Evolutionary conservation across 345 rosid genomes (phyloP), one percentile per base, ranked within the genome.

Genomic region (Sisymbrium irio): DNA sequence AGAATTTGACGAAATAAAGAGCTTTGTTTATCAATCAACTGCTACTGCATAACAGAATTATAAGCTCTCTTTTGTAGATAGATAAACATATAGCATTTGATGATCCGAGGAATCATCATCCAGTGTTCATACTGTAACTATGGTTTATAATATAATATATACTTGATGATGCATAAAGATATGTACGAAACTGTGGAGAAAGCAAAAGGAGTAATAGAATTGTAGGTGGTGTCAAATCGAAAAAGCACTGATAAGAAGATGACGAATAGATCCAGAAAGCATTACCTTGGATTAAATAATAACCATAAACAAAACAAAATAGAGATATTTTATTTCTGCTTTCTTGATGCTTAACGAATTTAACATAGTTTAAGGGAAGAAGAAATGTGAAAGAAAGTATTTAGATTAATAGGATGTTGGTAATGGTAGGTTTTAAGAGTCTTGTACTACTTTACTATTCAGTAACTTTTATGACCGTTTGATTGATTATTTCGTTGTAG

Each of bases 141-240:
- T 49, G 25, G 28, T 58, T 9, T 35, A 20, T 33, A 13, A 22
- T 22, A 22, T 22, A 22, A 22, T 22, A 17, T 7, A 54, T 15
- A 19, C 46, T 62, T 41, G 54, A 30, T 7, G 62, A 10, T 64
- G 51, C 44, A 53, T 19, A 32, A 12, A 36, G 6, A 58, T 14
- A 20, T 61, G 9, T 30, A 57, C 28, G 25, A 33, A 47, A 58
- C 30, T 55, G 55, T 55, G 51, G 33, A 64, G 76, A 64, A 77
- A 77, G 76, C 75, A 70, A 70, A 77, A 70, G 67, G 46, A 64
- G 28, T 53, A 17, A 37, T 54, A 35, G 35, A 46, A 39, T 14
- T 63, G 32, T 36, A 47, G 40, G 80, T 77, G 80, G 66, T 64
- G 72, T 77, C 80, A 64, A 77, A 71, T 77, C 80, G 13, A 37